A percentile compares a stretch with the other conserved stretches of the same genome.
phyloP scores from a whole-genome alignment of 129 eudicot species.

The Arctium lappa region DNA sequence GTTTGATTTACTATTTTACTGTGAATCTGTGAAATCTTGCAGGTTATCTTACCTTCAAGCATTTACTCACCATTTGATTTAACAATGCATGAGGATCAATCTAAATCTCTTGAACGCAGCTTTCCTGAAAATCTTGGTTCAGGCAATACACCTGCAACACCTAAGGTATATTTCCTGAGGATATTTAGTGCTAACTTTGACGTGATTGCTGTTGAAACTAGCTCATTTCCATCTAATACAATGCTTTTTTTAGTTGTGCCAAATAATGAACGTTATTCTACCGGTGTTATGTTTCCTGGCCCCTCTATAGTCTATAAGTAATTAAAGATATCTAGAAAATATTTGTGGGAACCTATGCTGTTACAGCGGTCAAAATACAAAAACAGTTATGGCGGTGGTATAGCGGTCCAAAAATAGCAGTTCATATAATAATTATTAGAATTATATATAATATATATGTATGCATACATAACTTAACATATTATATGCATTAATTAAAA shows the following conservation, averaged over 20 bases:
- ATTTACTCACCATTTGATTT: slow-evolving; percentile 58
- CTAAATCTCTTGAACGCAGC: slow-evolving; percentile 46
- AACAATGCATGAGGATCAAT: slow-evolving; percentile 38
- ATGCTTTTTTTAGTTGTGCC: not conserved
- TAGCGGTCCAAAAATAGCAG: too few relatives aligned
- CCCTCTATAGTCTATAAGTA: not conserved
- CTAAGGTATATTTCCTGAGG: slow-evolving; percentile 58
- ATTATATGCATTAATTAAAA: too few relatives aligned
- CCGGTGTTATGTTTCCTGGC: not conserved
- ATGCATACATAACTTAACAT: too few relatives aligned
- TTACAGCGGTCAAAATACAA: too few relatives aligned
- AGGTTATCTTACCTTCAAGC: slow-evolving; percentile 77
- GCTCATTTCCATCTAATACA: not conserved
- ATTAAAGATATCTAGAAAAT: not conserved
- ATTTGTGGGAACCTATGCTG: not conserved
- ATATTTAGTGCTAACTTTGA: not conserved
- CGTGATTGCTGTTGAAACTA: slow-evolving; percentile 15
- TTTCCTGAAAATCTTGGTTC: slow-evolving; percentile 95
- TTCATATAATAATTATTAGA: too few relatives aligned
- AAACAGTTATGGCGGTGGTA: too few relatives aligned
- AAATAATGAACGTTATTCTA: not conserved
- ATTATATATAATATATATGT: too few relatives aligned
- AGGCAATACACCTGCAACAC: slow-evolving; percentile 63
- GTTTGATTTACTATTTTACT: slow-evolving; percentile 11
- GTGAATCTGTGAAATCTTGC: slow-evolving; percentile 26